Evolutionary conservation across 305 asterid genomes (phyloP), one percentile per base, ranked within the genome.

Genomic region (Fraxinus platypoda): DNA sequence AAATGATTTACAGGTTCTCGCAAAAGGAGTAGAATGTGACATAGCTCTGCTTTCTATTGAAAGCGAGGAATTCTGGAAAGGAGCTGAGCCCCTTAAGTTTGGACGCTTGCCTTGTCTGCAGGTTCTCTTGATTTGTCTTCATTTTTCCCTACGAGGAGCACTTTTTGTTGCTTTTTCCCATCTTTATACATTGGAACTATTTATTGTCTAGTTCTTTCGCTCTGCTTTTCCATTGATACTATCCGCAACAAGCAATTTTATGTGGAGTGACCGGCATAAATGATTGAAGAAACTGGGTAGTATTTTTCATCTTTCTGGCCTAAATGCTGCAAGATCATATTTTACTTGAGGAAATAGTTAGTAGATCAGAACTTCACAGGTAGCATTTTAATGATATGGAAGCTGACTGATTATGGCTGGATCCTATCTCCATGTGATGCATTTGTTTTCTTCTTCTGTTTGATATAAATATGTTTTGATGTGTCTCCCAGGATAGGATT

Each of bases 11-110:
- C 90, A 95, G 99, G 98, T 95, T 81, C 90, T 95, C 76, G 98
- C 99, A 28, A 90, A 94, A 89, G 99, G 98, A 43, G 86, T 96
- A 80, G 99, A 94, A 85, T 96, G 99, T 85, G 99, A 96, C 82
- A 92, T 94, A 89, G 99, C 99, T 83, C 90, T 96, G 84, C 97
- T 94, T 83, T 90, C 93, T 19, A 98, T 96, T 79, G 99, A 96
- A 86, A 92, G 89, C 81, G 80, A 92, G 84, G 95, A 93, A 76
- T 90, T 90, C 81, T 90, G 99, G 99, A 85, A 91, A 85, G 98
- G 97, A 84, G 88, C 85, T 38, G 92, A 90, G 59, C 93, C 93
- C 52, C 91, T 90, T 74, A 76, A 37, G 25, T 87, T 90, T 73
- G 93, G 93, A 77, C 86, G 82, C 71, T 83, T 90, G 88, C 93